Evolutionary conservation across 2,329 filamentous ascomycete species (phyloP).

Genomic region (Exophiala bonariae): DNA sequence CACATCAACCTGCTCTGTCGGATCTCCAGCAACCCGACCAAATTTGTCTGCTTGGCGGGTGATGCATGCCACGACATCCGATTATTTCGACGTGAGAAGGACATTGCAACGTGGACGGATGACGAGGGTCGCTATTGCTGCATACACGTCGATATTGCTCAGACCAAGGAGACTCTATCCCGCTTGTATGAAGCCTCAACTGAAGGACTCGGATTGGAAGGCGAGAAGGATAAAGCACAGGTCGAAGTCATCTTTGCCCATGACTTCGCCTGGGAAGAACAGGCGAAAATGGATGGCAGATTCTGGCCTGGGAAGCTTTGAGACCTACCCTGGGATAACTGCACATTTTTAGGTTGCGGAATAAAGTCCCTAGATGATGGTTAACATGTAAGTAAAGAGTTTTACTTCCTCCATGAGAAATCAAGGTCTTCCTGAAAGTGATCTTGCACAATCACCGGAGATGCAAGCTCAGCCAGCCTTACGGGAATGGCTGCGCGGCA

Average conservation of each 20-base stretch:
- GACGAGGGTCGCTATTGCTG: slow-evolving; percentile 29
- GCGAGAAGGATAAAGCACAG: slow-evolving; percentile 21
- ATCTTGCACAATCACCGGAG: too few relatives aligned
- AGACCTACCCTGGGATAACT: too few relatives aligned
- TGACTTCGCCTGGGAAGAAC: slow-evolving; percentile 33
- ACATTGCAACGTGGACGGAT: slow-evolving; percentile 33
- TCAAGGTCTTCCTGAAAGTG: too few relatives aligned
- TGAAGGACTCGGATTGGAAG: slow-evolving; percentile 19
- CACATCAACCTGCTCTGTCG: slow-evolving; percentile 35
- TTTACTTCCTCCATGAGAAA: too few relatives aligned
- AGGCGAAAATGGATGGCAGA: slow-evolving; percentile 17
- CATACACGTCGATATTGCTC: slow-evolving; percentile 31
- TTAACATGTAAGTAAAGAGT: too few relatives aligned
- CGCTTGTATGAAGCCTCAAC: slow-evolving; percentile 18
- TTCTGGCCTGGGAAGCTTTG: slow-evolving; percentile 17
- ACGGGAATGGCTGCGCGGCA: too few relatives aligned
- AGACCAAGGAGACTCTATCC: slow-evolving; percentile 30
- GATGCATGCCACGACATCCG: slow-evolving; percentile 36
- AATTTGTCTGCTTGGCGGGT: slow-evolving; percentile 33
- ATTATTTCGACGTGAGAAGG: slow-evolving; percentile 31
- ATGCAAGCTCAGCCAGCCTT: too few relatives aligned
- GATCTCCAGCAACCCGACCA: slow-evolving; percentile 21
- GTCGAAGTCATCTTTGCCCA: slow-evolving; percentile 36
- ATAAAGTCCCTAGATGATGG: too few relatives aligned
- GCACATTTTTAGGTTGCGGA: too few relatives aligned